Conservation (phyloP, 352 stramenopile genomes). For the Halophytophthora polymorphica region DNA sequence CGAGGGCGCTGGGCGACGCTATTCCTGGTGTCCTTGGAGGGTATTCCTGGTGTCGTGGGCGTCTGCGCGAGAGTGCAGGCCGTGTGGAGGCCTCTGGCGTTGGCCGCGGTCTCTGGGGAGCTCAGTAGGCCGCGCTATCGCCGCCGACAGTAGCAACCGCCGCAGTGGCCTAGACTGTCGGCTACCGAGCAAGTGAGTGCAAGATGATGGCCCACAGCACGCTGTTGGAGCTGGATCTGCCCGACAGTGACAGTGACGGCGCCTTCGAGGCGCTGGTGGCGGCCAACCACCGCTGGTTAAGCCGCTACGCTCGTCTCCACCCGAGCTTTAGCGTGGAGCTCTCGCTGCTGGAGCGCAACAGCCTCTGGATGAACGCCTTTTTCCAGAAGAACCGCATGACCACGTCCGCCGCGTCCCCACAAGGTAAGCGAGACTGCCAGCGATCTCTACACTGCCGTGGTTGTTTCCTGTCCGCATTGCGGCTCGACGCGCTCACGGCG, state of each 20-base stretch:
- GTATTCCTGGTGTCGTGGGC: no score
- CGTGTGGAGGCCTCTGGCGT: no score
- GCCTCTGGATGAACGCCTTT: slow-evolving; percentile 77
- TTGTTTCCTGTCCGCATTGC: no score
- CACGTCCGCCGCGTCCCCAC: slow-evolving; percentile 49
- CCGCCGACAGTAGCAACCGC: no score
- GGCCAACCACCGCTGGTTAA: slow-evolving; percentile 65
- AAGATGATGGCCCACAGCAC: slow-evolving; percentile 10
- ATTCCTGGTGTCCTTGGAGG: no score
- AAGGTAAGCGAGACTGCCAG: slow-evolving; percentile 26
- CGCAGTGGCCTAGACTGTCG: not conserved
- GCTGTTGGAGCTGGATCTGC: slow-evolving; percentile 37
- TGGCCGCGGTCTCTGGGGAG: no score
- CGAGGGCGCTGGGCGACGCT: no score
- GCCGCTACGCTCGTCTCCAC: slow-evolving; percentile 54
- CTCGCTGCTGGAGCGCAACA: slow-evolving; percentile 59
- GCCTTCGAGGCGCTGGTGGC: slow-evolving; percentile 50
- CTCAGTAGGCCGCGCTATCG: no score
- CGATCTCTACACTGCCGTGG: no score
- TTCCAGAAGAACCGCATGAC: slow-evolving; percentile 80
- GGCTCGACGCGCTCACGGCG: not conserved
- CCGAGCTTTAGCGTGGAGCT: slow-evolving; percentile 52
- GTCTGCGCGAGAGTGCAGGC: no score
- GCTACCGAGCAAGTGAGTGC: no score
- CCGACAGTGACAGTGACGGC: slow-evolving; percentile 23